Conservation (phyloP, 768 basidiomycete species). For the Boletus eberwhitei region DNA sequence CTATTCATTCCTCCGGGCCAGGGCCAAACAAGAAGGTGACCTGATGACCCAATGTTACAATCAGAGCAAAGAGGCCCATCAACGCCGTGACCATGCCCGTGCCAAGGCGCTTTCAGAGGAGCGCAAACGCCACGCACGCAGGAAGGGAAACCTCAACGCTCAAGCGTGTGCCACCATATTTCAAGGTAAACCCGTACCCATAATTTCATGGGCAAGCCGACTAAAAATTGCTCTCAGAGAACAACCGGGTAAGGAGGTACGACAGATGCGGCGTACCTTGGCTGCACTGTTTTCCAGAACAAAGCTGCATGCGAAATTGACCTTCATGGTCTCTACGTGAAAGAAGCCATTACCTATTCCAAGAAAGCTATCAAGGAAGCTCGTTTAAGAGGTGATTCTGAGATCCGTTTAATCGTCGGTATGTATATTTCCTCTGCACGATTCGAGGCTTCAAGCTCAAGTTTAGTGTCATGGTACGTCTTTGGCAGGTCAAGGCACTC, state of each 20-base stretch:
- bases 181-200: constrained; percentile 37
- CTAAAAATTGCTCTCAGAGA: constrained; percentile 44
- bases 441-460: background rate
- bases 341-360: constrained; percentile 77
- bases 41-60: constrained; percentile 63
- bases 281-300: constrained; percentile 38
- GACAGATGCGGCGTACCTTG: background rate
- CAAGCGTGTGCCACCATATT: constrained; percentile 87
- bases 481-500: constrained; percentile 75
- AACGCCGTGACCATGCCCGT: constrained; percentile 61
- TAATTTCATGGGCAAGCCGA: background rate
- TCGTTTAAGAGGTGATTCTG: constrained; percentile 52
- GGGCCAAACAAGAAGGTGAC: constrained; percentile 76
- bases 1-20: constrained; percentile 63
- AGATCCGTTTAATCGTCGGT: constrained; percentile 85
- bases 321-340: constrained; percentile 89
- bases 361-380: constrained; percentile 69
- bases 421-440: constrained; percentile 24
- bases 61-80: constrained; percentile 72
- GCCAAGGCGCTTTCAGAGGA: constrained; percentile 80
- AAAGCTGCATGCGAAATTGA: constrained; percentile 73
- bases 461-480: background rate
- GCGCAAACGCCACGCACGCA: constrained; percentile 70
- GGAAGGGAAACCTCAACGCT: constrained; percentile 74
- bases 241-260: constrained; percentile 54